Evolutionary conservation across 768 basidiomycete species (phyloP).

Genomic region (Lentinula boryana): DNA sequence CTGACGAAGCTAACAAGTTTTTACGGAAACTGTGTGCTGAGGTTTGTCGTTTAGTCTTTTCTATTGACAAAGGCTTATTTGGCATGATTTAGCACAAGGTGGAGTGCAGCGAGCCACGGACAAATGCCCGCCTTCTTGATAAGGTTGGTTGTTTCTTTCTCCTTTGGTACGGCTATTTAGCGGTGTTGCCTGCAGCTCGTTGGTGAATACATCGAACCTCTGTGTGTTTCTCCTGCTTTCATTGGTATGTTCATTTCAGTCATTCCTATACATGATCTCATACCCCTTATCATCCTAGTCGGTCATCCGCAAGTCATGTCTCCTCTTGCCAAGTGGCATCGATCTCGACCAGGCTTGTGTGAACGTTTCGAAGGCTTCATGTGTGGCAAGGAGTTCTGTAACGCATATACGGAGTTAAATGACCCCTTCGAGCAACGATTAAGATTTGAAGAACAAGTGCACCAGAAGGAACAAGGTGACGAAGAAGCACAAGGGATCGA

Average conservation of each 20-base stretch:
- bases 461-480: conserved; percentile 95
- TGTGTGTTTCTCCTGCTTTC: conserved; percentile 95
- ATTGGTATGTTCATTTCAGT: conserved; percentile 50
- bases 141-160: conserved; percentile 46
- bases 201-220: conserved; percentile 95
- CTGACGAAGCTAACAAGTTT: conserved; percentile 83
- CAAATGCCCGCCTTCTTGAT: conserved; percentile 91
- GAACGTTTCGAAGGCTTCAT: conserved; percentile 99
- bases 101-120: conserved; percentile 93
- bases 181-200: conserved; percentile 57
- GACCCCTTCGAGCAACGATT: conserved; percentile 95
- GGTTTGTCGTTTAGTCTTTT: conserved; percentile 34
- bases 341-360: conserved; percentile 93
- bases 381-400: conserved; percentile 97
- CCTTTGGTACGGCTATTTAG: neutral
- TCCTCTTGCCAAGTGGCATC: conserved; percentile 97
- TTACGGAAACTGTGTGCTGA: conserved; percentile 78
- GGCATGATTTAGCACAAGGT: conserved; percentile 72
- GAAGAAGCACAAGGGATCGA: conserved; percentile 98
- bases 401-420: conserved; percentile 99
- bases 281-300: conserved; percentile 38
- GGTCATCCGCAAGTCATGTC: conserved; percentile 99
- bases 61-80: neutral
- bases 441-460: conserved; percentile 92
- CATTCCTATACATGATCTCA: neutral